Evolutionary conservation across 2,329 filamentous ascomycete genomes (phyloP).

Genomic region (Cladophialophora chaetospira): DNA sequence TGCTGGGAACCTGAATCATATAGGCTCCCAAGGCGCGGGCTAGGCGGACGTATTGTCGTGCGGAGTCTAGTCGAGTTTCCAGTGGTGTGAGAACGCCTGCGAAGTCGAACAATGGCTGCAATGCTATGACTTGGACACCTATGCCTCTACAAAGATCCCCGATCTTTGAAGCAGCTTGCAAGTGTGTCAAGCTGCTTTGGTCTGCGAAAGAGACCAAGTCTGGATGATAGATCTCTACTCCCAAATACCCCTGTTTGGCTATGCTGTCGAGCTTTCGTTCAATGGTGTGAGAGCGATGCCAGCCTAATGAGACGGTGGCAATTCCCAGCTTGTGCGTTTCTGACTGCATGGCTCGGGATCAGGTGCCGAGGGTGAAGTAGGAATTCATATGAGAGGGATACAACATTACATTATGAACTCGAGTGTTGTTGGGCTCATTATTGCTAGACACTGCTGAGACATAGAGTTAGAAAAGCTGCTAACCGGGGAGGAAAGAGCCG

Average conservation of each 20-base stretch:
- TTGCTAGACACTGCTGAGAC: too few relatives aligned
- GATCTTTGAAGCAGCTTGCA: slow-evolving; percentile 62
- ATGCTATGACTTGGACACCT: slow-evolving; percentile 38
- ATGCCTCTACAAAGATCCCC: slow-evolving; percentile 48
- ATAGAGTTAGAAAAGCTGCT: too few relatives aligned
- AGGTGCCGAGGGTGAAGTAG: too few relatives aligned
- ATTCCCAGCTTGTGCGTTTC: slow-evolving; percentile 58
- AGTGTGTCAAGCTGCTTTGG: slow-evolving; percentile 49
- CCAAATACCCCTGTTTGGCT: slow-evolving; percentile 64
- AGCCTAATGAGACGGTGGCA: slow-evolving; percentile 74
- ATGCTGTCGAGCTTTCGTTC: slow-evolving; percentile 69
- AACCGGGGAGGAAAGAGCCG: too few relatives aligned
- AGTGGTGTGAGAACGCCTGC: slow-evolving; percentile 39
- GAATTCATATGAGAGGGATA: too few relatives aligned
- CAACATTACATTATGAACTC: too few relatives aligned
- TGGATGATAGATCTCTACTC: slow-evolving; percentile 76
- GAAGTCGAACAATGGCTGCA: slow-evolving; percentile 42
- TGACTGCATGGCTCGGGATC: too few relatives aligned
- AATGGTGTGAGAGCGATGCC: slow-evolving; percentile 66
- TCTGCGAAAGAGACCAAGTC: slow-evolving; percentile 67
- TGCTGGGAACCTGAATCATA: slow-evolving; percentile 40
- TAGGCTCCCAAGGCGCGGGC: slow-evolving; percentile 32
- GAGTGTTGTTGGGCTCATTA: too few relatives aligned
- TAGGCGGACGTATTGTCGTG: slow-evolving; percentile 38
- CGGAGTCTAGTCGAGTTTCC: slow-evolving; percentile 34